Base-by-base conservation (phyloP, 306 rosid species). In the Corylus americana region DNA sequence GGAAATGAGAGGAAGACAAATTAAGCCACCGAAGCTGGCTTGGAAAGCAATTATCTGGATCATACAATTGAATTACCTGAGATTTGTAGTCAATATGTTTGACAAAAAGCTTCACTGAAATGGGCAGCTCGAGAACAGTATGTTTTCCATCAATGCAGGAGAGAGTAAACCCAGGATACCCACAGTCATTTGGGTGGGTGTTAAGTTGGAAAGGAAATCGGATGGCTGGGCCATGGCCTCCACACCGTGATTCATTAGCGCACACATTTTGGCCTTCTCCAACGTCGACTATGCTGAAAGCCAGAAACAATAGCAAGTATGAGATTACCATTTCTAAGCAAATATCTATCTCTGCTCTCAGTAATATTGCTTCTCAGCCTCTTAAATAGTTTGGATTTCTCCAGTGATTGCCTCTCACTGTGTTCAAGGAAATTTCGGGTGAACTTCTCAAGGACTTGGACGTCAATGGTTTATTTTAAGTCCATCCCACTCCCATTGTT, bases 111-210 rank as follows among this genome's bases (percentile, higher is more conserved):
- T 42, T 53, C 1, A 53, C 76, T 29, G 44, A 25, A 53, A 3
- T 16, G 1, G 71, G 71, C 6, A 80, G 51, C 25, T 42, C 13
- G 4, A 80, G 61, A 20, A 42, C 14, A 1, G 71, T 50, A 0
- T 73, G 31, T 0, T 74, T 13, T 0, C 45, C 0, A 1, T 29
- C 2, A 14, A 45, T 5, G 44, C 83, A 74, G 37, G 59, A 27
- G 0, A 80, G 44, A 22, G 16, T 18, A 55, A 74, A 80, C 1
- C 79, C 63, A 17, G 75, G 70, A 31, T 22, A 54, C 25, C 71
- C 55, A 42, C 45, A 42, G 45, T 42, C 8, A 5, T 42, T 8
- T 42, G 5, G 45, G 1, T 42, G 45, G 45, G 6, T 6, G 6
- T 42, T 42, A 7, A 42, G 45, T 42, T 8, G 8, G 45, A 42